phyloP scores from a whole-genome alignment of 1,284 basidiomycete genomes.

The Rhodotorula sp. region DNA sequence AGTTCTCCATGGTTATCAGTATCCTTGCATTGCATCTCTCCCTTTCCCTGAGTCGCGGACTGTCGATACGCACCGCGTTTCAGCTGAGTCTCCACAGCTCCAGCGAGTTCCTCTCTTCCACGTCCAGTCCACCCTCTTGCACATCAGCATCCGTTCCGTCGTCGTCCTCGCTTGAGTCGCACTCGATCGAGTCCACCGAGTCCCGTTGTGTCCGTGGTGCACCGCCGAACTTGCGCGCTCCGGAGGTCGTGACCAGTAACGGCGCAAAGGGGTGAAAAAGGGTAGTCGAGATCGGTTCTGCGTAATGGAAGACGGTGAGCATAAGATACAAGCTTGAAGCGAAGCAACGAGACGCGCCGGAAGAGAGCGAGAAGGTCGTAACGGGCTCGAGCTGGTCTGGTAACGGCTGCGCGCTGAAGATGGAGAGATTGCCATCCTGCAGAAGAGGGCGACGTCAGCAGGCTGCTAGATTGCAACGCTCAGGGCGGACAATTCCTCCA shows the following conservation, averaged over 20 bases:
- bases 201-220: not conserved
- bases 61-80: too few relatives aligned
- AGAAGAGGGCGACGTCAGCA: too few relatives aligned
- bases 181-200: not conserved
- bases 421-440: slow-evolving; percentile 45
- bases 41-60: too few relatives aligned
- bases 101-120: not conserved
- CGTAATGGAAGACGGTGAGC: too few relatives aligned
- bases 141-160: not conserved
- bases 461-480: too few relatives aligned
- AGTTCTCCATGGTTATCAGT: not conserved
- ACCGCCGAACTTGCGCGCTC: slow-evolving; percentile 8
- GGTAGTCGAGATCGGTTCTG: slow-evolving; percentile 13
- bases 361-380: slow-evolving; percentile 1
- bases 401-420: slow-evolving; percentile 25
- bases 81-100: slow-evolving; percentile 8
- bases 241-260: slow-evolving; percentile 5
- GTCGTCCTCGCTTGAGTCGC: not conserved
- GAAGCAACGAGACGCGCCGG: not conserved
- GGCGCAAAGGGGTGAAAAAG: slow-evolving; percentile 17
- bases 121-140: too few relatives aligned
- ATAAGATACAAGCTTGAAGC: too few relatives aligned
- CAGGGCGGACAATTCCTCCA: too few relatives aligned
- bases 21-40: not conserved
- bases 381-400: slow-evolving; percentile 14